phyloP scores from a whole-genome alignment of 139 green algal genomes.

The Chlorella sp. region DNA sequence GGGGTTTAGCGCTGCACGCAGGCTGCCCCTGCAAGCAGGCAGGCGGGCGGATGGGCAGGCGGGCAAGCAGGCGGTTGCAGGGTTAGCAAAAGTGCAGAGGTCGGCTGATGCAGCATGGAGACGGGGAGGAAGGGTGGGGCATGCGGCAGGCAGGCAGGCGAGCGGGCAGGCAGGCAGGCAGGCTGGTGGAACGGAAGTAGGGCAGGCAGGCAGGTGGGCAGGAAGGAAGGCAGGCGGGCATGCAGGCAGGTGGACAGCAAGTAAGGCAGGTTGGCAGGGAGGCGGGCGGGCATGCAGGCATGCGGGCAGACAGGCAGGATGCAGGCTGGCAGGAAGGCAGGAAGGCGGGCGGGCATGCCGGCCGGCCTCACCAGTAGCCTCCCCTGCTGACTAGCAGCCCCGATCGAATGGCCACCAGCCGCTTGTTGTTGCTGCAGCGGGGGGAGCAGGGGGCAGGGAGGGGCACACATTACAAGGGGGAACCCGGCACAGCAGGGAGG shows the following conservation, averaged over 20 bases:
- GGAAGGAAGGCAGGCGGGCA: too few relatives aligned
- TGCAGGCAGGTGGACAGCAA: background rate
- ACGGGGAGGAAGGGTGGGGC: too few relatives aligned
- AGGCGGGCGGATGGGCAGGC: too few relatives aligned
- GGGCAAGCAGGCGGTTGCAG: too few relatives aligned
- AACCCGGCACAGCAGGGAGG: too few relatives aligned
- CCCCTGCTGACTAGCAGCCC: slow-evolving; percentile 22
- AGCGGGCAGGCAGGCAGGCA: background rate
- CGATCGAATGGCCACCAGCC: background rate
- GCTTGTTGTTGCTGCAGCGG: slow-evolving; percentile 10
- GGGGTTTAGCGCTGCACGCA: slow-evolving; percentile 42
- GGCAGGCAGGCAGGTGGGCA: background rate
- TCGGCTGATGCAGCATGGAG: too few relatives aligned
- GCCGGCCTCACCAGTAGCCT: slow-evolving; percentile 3
- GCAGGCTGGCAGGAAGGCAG: background rate
- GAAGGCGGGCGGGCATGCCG: background rate
- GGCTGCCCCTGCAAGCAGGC: slow-evolving; percentile 31
- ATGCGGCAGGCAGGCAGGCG: background rate
- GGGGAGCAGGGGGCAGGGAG: background rate
- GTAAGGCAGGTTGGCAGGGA: too few relatives aligned
- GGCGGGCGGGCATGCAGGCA: background rate
- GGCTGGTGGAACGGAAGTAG: background rate
- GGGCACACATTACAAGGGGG: background rate
- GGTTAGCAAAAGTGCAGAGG: background rate
- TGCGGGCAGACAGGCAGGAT: too few relatives aligned